phyloP scores from a whole-genome alignment of 306 rosid species.

The Acmispon strigosus region DNA sequence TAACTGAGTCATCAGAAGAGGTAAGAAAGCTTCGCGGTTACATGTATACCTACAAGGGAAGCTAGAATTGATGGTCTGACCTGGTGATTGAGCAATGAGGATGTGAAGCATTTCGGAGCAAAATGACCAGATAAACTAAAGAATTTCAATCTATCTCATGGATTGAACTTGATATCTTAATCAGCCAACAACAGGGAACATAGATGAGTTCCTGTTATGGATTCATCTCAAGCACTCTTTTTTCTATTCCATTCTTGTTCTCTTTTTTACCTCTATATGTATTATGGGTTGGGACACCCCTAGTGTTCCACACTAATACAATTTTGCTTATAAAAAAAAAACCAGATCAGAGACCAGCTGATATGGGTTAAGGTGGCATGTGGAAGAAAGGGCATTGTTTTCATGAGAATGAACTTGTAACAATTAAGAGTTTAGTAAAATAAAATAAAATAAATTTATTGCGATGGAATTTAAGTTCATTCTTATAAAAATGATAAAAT shows the following conservation, averaged over 20 bases:
- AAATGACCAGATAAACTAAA: background rate
- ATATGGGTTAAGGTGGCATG: background rate
- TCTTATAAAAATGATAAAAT: too few relatives aligned
- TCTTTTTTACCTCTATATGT: too few relatives aligned
- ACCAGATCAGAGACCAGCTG: background rate
- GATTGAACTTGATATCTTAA: background rate
- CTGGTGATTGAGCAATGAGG: background rate
- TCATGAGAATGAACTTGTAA: background rate
- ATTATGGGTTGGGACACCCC: too few relatives aligned
- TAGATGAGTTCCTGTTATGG: background rate
- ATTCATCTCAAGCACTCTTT: background rate
- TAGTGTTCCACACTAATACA: too few relatives aligned
- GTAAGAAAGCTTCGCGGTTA: constrained; percentile 69
- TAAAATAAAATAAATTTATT: too few relatives aligned
- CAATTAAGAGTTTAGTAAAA: background rate
- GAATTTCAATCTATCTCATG: background rate
- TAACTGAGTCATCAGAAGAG: constrained; percentile 69
- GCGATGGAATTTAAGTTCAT: too few relatives aligned
- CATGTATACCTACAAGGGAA: constrained; percentile 79
- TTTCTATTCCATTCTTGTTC: background rate
- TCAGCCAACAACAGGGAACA: background rate
- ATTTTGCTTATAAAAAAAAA: too few relatives aligned
- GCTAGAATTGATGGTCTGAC: constrained; percentile 27
- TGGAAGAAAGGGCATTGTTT: constrained; percentile 14
- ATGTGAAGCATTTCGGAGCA: constrained; percentile 15